phyloP scores from a whole-genome alignment of 2,329 filamentous ascomycete species.

The Alternaria sp. region DNA sequence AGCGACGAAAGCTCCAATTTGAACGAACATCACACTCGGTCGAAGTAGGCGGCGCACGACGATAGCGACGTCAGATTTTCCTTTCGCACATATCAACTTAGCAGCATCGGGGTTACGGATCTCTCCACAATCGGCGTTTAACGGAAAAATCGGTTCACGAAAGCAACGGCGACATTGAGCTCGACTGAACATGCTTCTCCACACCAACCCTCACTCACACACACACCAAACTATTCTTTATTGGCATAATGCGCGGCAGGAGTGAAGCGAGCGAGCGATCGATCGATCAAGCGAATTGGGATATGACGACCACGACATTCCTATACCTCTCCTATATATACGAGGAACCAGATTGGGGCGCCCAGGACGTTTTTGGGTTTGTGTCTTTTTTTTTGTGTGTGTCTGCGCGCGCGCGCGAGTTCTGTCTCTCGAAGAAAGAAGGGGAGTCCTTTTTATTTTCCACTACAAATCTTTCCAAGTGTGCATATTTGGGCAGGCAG shows the following conservation, averaged over 20 bases:
- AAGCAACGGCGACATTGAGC: constrained; percentile 3
- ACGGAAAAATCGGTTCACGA: constrained; percentile 14
- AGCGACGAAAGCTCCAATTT: constrained; percentile 45
- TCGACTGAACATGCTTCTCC: background rate
- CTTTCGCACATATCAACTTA: constrained; percentile 14
- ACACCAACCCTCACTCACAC: background rate
- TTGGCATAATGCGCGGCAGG: constrained; percentile 15
- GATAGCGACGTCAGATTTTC: constrained; percentile 27
- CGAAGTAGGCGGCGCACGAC: constrained; percentile 45
- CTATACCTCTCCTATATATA: constrained; percentile 14
- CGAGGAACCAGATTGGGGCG: constrained; percentile 11
- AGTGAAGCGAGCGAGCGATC: constrained; percentile 8
- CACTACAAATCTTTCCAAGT: constrained; percentile 11
- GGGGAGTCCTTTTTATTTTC: constrained; percentile 1
- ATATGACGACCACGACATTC: constrained; percentile 17
- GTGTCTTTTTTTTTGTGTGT: constrained; percentile 7
- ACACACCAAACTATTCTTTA: constrained; percentile 7
- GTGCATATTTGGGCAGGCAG: constrained; percentile 28
- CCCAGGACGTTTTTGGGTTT: constrained; percentile 13
- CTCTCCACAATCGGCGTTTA: constrained; percentile 12
- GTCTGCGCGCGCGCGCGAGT: background rate
- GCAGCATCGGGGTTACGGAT: constrained; percentile 13
- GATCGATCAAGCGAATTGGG: background rate
- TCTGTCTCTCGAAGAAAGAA: background rate
- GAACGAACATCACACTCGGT: constrained; percentile 43